A percentile compares a stretch with the other conserved stretches of the same genome.
These are phyloP conservation scores for Capillidium rhysosporum DNA, from an alignment of 371 early-diverging fungal species.

Conservation along the genomic window DNA sequence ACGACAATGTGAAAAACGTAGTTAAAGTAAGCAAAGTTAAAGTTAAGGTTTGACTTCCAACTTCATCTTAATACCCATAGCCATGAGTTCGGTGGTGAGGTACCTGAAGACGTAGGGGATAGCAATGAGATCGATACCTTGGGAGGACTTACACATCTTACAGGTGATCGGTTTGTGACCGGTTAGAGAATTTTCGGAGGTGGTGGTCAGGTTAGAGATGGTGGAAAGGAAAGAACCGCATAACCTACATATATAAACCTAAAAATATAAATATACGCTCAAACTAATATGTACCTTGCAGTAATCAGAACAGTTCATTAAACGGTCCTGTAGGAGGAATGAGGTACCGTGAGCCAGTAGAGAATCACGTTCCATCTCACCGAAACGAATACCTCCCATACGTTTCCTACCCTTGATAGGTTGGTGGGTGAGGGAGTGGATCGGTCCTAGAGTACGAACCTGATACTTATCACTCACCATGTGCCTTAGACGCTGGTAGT, in stretches of 20 bases:
- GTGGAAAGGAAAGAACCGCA: conserved; percentile 83
- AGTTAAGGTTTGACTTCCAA: conserved; percentile 12
- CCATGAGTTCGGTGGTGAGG: conserved; percentile 88
- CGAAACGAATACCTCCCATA: conserved; percentile 98
- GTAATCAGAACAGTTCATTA: conserved; percentile 88
- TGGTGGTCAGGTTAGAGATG: conserved; percentile 27
- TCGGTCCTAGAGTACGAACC: conserved; percentile 96
- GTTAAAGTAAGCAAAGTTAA: background rate
- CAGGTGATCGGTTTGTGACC: conserved; percentile 33
- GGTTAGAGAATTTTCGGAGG: conserved; percentile 10
- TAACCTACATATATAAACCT: conserved; percentile 52
- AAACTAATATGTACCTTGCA: conserved; percentile 84
- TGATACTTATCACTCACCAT: conserved; percentile 99
- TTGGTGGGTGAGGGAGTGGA: conserved; percentile 93
- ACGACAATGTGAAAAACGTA: too few species aligned
- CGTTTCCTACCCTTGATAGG: conserved; percentile 98
- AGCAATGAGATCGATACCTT: conserved; percentile 70
- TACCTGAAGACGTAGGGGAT: conserved; percentile 98
- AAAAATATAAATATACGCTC: conserved; percentile 2
- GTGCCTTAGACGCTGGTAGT: conserved; percentile 99
- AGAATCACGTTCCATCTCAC: conserved; percentile 99
- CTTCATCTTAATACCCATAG: conserved; percentile 65
- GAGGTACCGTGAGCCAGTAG: conserved; percentile 96
- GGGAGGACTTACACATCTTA: conserved; percentile 44
- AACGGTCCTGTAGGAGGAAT: conserved; percentile 79